These are phyloP conservation scores for Rhodosporidiobolus odoratus DNA, from an alignment of 768 basidiomycete genomes.

Conservation along the genomic window DNA sequence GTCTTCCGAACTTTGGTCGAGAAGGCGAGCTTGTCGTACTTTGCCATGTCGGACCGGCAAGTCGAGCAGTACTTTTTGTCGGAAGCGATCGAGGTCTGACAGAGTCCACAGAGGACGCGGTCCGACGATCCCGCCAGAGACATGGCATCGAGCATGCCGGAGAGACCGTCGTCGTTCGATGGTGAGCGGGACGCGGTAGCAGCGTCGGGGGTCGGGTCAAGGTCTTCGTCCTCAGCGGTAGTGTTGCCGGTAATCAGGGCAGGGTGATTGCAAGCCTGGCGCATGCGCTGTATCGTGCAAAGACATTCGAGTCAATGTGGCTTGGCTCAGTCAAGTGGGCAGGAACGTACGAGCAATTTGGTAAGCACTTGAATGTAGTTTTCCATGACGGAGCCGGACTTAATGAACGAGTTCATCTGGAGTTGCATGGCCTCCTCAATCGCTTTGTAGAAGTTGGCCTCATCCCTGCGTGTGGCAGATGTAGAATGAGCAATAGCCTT, in stretches of 20 bases:
- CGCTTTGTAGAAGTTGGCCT: slow-evolving; percentile 68
- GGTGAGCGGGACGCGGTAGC: slow-evolving; percentile 49
- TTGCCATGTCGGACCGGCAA: slow-evolving; percentile 56
- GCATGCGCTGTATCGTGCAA: slow-evolving; percentile 66
- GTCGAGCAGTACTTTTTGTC: slow-evolving; percentile 52
- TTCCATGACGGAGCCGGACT: slow-evolving; percentile 51
- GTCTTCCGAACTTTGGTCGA: slow-evolving; percentile 76
- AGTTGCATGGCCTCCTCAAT: slow-evolving; percentile 56
- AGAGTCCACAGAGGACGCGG: slow-evolving; percentile 30
- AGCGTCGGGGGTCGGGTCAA: slow-evolving; percentile 53
- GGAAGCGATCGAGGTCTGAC: neutral
- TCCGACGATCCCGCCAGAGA: slow-evolving; percentile 64
- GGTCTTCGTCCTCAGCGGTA: slow-evolving; percentile 51
- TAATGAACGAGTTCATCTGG: slow-evolving; percentile 62
- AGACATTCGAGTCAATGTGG: no score
- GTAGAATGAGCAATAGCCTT: neutral
- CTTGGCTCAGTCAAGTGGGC: no score
- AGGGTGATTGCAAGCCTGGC: slow-evolving; percentile 63
- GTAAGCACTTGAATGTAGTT: slow-evolving; percentile 49
- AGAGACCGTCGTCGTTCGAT: slow-evolving; percentile 55
- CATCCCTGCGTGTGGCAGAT: slow-evolving; percentile 48
- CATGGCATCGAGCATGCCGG: slow-evolving; percentile 64
- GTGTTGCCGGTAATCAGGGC: slow-evolving; percentile 32
- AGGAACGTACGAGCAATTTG: slow-evolving; percentile 40
- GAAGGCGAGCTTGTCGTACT: slow-evolving; percentile 52